Percentiles rank a stretch among this genome's conserved stretches.
phyloP scores from a whole-genome alignment of 345 rosid genomes.

The Turnera subulata region DNA sequence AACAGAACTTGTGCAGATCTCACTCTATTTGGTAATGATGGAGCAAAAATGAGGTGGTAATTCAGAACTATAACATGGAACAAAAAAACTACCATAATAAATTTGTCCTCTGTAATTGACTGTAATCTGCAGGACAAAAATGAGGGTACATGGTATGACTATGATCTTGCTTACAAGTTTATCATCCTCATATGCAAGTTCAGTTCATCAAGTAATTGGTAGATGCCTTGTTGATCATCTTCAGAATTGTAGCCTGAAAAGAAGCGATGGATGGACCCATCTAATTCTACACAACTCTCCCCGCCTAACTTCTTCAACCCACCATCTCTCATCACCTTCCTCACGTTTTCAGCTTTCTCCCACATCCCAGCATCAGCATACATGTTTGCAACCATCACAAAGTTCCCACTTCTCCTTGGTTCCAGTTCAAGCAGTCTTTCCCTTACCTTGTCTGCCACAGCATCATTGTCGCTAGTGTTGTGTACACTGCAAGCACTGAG shows the following conservation, averaged over 20 bases:
- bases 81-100: no score
- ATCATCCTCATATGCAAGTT: constrained; percentile 43
- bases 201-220: constrained; percentile 39
- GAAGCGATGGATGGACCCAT: constrained; percentile 53
- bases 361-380: constrained; percentile 79
- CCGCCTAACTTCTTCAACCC: constrained; percentile 65
- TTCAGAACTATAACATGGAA: no score
- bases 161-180: background rate
- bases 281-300: constrained; percentile 60
- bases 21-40: no score
- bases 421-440: constrained; percentile 62
- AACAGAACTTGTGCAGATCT: no score
- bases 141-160: background rate
- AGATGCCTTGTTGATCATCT: constrained; percentile 26
- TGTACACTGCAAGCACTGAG: constrained; percentile 60
- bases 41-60: no score
- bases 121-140: no score
- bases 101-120: no score
- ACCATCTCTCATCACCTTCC: constrained; percentile 51
- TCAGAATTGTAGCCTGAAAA: constrained; percentile 56
- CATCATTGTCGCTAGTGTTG: constrained; percentile 32
- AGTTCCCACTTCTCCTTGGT: constrained; percentile 69
- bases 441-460: constrained; percentile 45
- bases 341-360: constrained; percentile 59
- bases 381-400: constrained; percentile 70